phyloP scores from a whole-genome alignment of 352 stramenopile genomes.

The Globisporangium yorkense region DNA sequence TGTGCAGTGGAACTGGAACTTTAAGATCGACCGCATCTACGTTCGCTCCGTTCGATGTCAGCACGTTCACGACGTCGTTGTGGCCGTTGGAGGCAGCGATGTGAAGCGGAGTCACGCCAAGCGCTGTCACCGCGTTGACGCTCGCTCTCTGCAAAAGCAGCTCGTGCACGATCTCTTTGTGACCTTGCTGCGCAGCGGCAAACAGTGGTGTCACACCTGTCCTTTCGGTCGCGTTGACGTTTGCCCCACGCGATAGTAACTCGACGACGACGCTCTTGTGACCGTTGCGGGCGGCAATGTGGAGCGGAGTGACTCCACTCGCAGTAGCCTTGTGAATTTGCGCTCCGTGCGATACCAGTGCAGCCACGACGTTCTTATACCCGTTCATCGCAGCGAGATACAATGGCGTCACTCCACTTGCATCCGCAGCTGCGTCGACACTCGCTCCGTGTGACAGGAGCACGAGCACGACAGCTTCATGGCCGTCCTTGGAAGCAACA shows the following conservation, averaged over 20 bases:
- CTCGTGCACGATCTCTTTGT: neutral
- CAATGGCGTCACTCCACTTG: neutral
- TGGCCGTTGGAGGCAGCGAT: neutral
- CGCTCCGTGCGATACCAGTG: neutral
- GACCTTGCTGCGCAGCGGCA: neutral
- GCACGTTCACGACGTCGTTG: neutral
- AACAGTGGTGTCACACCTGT: neutral
- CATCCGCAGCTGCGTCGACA: neutral
- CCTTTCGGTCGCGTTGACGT: neutral
- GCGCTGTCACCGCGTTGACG: neutral
- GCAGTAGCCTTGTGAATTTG: neutral
- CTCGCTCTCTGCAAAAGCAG: neutral
- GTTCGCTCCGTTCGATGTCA: neutral
- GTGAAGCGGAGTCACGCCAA: neutral
- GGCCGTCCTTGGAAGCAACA: neutral
- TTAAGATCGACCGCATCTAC: neutral
- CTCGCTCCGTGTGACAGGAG: neutral
- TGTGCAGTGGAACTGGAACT: neutral
- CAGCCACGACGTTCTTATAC: neutral
- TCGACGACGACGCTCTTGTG: neutral
- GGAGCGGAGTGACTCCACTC: neutral
- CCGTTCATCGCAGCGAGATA: neutral
- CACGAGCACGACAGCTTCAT: neutral
- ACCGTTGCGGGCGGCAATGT: neutral
- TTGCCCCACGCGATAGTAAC: neutral